Evolutionary conservation across 2,329 filamentous ascomycete genomes (phyloP), one percentile per base, ranked within the genome.

Genomic region (Berkeleyomyces rouxiae): DNA sequence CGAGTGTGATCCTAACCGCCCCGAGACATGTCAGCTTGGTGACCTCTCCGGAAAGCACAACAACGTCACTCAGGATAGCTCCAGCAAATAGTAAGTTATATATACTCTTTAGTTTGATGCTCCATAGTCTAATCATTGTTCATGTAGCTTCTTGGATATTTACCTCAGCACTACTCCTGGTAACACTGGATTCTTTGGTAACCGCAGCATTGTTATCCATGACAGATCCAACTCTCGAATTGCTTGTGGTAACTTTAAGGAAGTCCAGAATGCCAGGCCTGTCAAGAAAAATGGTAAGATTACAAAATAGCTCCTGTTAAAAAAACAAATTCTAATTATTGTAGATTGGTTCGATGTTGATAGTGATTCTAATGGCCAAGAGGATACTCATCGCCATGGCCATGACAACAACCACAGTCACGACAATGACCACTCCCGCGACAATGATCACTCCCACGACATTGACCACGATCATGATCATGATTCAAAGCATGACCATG

Each of bases 41-140:
- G 82, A 85, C 69, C 71, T 84, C 37, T 75, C 77, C 40, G 82
- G 82, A 62, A 85, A 85, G 70, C 75, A 82, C 65, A 80, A 79
- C 37, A 73, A 75, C 49, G 74, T 80, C 31, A 61, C 61, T 66
- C 69, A 67, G 44, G 66, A 68, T 6, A 68, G 71, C 61, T 67
- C 68, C 23, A 72, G 72, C 58, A 58, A 63, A n/a, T 67, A 40
- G 55, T 65, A 37, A 63, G 49, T 43, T 49, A 43, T n/a, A 64
- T n/a, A 39, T 39, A 31, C 11, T n/a, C 58, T 11, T 4, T 36
- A n/a, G 7, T 7, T 44, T 60, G 2, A 7, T 58, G 39, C 16
- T 6, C 11, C 3, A 4, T 39, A 33, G 6, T 46, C 33, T 53
- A 46, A 61, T 59, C 43, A 33, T 37, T 36, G n/a, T 23, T 7